phyloP scores from a whole-genome alignment of 2,329 filamentous ascomycete species.

The Pleurostoma richardsiae region DNA sequence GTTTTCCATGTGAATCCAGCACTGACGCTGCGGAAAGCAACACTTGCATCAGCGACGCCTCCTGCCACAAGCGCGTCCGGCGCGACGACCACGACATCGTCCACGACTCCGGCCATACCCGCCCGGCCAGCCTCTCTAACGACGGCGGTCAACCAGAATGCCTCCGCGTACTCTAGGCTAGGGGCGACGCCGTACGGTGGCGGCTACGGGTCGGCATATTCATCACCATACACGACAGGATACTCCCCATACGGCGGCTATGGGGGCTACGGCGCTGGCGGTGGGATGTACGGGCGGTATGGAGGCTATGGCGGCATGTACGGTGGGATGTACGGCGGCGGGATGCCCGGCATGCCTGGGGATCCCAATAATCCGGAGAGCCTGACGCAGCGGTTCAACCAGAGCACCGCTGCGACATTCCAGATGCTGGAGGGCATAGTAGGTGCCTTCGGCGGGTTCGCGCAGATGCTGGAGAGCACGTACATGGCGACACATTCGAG shows the following conservation, averaged over 20 bases:
- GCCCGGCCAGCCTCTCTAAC: constrained; percentile 74
- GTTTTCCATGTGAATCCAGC: not conserved
- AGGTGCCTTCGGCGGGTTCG: constrained; percentile 92
- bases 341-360: constrained; percentile 32
- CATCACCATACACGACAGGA: constrained; percentile 44
- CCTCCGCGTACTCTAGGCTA: constrained; percentile 67
- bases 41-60: constrained; percentile 29
- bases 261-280: constrained; percentile 32
- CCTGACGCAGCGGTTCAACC: constrained; percentile 90
- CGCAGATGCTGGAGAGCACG: constrained; percentile 98
- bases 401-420: constrained; percentile 93
- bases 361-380: constrained; percentile 88
- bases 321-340: constrained; percentile 37
- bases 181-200: constrained; percentile 24
- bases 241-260: constrained; percentile 32
- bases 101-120: constrained; percentile 65
- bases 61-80: constrained; percentile 24
- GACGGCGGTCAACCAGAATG: constrained; percentile 80
- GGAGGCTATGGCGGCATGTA: constrained; percentile 42
- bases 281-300: constrained; percentile 26
- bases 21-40: constrained; percentile 4
- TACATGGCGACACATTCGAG: constrained; percentile 99
- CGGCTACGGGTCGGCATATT: constrained; percentile 35
- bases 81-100: constrained; percentile 34
- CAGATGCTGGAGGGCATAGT: constrained; percentile 98